Evolutionary conservation across 2,329 filamentous ascomycete species (phyloP), one percentile per base, ranked within the genome.

Genomic region (Calycina herbarum): DNA sequence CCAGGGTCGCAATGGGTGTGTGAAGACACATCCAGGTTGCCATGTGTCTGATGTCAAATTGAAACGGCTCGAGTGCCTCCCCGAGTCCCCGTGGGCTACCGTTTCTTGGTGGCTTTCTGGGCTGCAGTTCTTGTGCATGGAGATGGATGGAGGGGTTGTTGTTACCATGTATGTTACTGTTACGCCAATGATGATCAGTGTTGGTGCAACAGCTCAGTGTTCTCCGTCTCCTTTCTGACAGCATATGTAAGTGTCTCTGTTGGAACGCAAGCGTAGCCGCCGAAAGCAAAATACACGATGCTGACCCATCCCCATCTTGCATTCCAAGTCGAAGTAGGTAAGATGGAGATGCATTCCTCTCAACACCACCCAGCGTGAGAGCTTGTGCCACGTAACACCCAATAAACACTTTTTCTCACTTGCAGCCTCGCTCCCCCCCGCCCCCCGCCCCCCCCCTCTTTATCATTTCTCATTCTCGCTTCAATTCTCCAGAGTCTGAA

Each of bases 21-120:
- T 51, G 45, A 51, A 51, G n/a, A 51, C 20, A 51, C 45, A 51
- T 27, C 61, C 54, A 17, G 51, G 61, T 33, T 45, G 61, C 61
- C 54, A 63, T 63, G 61, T 63, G 61, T 63, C 61, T 63, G 61
- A 31, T 59, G 61, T 58, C 61, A 63, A 63, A 59, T 42, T 63
- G 61, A 63, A 63, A 63, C 61, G 35, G n/a, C n/a, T 51, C 11
- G 33, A 59, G 10, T n/a, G 31, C 29, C 35, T 13, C 20, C 31
- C 60, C 45, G 60, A 24, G 20, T 48, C 45, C 20, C 45, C 45
- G 45, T 51, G 35, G 35, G 35, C 10, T 38, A 38, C 35, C 35
- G 35, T 38, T 38, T 38, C 10, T 38, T 17, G 20, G 56, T 31
- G 56, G 56, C 56, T 57, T 38, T 38, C 13, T 38, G 35, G 35